These are phyloP conservation scores for Mycena chlorophos DNA, from an alignment of 768 basidiomycete genomes.

Conservation along the genomic window DNA sequence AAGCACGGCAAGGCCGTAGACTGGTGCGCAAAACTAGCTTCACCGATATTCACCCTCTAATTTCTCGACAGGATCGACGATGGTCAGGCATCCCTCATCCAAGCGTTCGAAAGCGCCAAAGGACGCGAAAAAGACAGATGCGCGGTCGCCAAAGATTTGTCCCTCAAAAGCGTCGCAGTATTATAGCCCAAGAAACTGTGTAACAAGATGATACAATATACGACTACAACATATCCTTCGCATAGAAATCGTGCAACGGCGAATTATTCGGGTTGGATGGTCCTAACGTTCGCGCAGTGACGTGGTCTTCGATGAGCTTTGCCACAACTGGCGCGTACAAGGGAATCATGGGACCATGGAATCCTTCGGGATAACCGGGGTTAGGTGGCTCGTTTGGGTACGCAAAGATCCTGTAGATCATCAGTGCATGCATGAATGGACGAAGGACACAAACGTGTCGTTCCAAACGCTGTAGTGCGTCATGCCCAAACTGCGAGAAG, in stretches of 20 bases:
- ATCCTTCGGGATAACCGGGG: conserved; percentile 59
- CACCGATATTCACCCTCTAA: not conserved
- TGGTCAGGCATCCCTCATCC: conserved; percentile 70
- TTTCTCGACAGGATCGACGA: conserved; percentile 71
- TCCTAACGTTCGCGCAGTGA: conserved; percentile 31
- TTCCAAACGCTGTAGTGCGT: conserved; percentile 61
- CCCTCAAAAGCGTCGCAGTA: conserved; percentile 65
- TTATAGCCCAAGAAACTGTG: too few relatives aligned
- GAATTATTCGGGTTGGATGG: not conserved
- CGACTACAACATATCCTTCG: not conserved
- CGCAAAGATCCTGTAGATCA: conserved; percentile 2
- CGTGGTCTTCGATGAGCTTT: conserved; percentile 53
- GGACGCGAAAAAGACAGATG: conserved; percentile 77
- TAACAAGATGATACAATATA: too few relatives aligned
- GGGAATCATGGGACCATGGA: conserved; percentile 61
- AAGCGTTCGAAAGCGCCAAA: conserved; percentile 69
- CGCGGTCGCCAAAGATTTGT: conserved; percentile 69
- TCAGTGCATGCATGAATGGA: not conserved
- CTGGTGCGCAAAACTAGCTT: conserved; percentile 63
- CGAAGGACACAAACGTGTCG: conserved; percentile 35
- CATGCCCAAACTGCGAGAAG: conserved; percentile 52
- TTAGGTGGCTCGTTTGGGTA: conserved; percentile 16
- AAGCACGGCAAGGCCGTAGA: conserved; percentile 74
- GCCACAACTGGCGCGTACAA: conserved; percentile 51
- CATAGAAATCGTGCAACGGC: conserved; percentile 11